phyloP scores from a whole-genome alignment of 2,329 filamentous ascomycete genomes.

The Aspergillus hortae region DNA sequence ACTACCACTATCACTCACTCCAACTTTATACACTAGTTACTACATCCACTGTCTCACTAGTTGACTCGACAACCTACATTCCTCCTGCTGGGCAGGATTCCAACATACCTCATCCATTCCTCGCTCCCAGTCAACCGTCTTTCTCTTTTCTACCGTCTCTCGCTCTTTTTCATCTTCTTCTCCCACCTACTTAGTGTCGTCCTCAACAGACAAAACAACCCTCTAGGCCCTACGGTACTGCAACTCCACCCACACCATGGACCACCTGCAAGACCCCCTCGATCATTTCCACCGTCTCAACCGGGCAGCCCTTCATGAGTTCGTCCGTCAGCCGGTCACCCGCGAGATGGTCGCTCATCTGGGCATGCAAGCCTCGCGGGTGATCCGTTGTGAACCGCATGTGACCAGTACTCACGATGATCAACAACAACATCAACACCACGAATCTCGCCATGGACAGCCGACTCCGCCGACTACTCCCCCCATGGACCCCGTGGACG shows the following conservation, averaged over 20 bases:
- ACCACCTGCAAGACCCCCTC: constrained; percentile 11
- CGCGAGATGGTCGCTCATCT: constrained; percentile 47
- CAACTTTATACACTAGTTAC: constrained; percentile 3
- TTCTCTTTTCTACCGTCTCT: constrained; percentile 8
- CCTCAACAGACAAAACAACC: not conserved
- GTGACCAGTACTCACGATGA: constrained; percentile 35
- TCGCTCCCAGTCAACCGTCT: not conserved
- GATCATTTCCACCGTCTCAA: constrained; percentile 27
- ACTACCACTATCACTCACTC: not conserved
- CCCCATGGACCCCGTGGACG: constrained; percentile 44
- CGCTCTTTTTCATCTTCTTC: constrained; percentile 4
- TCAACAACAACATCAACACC: constrained; percentile 6
- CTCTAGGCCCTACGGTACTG: not conserved
- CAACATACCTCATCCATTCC: not conserved
- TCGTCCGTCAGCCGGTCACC: constrained; percentile 46
- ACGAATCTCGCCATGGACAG: constrained; percentile 42
- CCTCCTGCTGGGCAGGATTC: constrained; percentile 9
- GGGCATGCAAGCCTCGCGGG: constrained; percentile 44
- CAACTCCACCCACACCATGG: constrained; percentile 11
- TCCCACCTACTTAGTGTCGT: constrained; percentile 16
- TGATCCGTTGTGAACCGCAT: constrained; percentile 53
- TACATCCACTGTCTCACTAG: constrained; percentile 13
- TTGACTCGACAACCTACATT: constrained; percentile 38
- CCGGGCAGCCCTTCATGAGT: constrained; percentile 45
- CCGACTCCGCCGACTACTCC: constrained; percentile 60